These are phyloP conservation scores for Skeletonema potamos DNA, from an alignment of 108 stramenopile genomes.

Conservation along the genomic window DNA sequence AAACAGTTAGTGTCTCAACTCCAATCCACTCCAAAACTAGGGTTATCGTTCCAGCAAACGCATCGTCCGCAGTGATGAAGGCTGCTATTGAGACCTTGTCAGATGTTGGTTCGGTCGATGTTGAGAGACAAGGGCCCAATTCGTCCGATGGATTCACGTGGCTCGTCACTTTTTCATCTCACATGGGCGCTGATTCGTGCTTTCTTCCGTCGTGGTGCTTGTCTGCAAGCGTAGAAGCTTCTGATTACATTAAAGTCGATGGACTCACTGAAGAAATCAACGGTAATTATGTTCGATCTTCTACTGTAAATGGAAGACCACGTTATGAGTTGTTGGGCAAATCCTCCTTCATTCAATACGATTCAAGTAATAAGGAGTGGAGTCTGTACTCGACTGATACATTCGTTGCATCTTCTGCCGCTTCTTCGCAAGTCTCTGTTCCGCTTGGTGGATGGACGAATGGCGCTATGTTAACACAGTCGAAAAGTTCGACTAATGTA, in stretches of 20 bases:
- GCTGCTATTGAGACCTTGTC: constrained; percentile 56
- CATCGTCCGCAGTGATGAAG: constrained; percentile 47
- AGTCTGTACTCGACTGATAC: constrained; percentile 12
- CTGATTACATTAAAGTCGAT: constrained; percentile 16
- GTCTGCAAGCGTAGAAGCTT: constrained; percentile 7
- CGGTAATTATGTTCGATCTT: constrained; percentile 24
- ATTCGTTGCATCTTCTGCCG: constrained; percentile 23
- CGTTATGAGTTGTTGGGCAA: constrained; percentile 31
- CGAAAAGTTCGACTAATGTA: constrained; percentile 12
- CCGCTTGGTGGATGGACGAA: constrained; percentile 41
- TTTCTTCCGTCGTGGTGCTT: constrained; percentile 14
- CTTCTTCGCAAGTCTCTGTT: constrained; percentile 15
- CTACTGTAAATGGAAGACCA: constrained; percentile 29
- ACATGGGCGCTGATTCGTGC: constrained; percentile 9
- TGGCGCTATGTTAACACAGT: constrained; percentile 6
- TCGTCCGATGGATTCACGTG: constrained; percentile 81
- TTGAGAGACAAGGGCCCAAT: constrained; percentile 52
- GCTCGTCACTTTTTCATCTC: constrained; percentile 70
- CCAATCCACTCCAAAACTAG: constrained; percentile 21
- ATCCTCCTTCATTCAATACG: constrained; percentile 19
- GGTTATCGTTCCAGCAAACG: constrained; percentile 24
- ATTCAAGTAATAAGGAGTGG: constrained; percentile 18
- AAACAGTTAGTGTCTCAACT: constrained; percentile 18
- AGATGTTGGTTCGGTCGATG: constrained; percentile 64
- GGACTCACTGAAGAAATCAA: constrained; percentile 25